Conservation (phyloP, 805 yeast species). For the Saccharomycopsis selenospora region DNA sequence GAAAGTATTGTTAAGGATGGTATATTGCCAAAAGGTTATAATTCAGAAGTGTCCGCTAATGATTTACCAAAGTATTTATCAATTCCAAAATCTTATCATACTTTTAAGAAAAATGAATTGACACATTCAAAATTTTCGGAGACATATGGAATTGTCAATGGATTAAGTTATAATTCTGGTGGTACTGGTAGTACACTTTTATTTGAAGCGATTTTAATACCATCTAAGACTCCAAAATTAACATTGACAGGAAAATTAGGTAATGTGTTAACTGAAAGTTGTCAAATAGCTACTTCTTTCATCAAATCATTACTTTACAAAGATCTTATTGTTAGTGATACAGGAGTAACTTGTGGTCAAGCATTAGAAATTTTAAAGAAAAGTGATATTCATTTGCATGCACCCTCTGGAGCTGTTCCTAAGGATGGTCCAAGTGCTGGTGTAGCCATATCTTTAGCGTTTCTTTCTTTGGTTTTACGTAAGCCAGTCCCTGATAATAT, state of each 20-base stretch:
- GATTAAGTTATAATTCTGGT: slow-evolving; percentile 77
- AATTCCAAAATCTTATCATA: slow-evolving; percentile 42
- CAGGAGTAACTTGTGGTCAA: slow-evolving; percentile 26
- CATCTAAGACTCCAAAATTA: slow-evolving; percentile 31
- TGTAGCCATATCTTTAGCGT: slow-evolving; percentile 73
- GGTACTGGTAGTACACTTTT: slow-evolving; percentile 79
- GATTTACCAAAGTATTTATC: slow-evolving; percentile 70
- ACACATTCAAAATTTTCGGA: slow-evolving; percentile 40
- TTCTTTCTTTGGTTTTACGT: slow-evolving; percentile 64
- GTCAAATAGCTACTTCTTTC: slow-evolving; percentile 68
- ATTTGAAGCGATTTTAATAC: slow-evolving; percentile 70
- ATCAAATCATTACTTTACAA: slow-evolving; percentile 49
- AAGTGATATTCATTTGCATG: slow-evolving; percentile 60
- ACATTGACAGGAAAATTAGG: slow-evolving; percentile 79
- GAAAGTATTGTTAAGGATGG: slow-evolving; percentile 25
- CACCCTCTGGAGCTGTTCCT: slow-evolving; percentile 60
- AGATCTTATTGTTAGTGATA: slow-evolving; percentile 23
- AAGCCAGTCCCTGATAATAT: slow-evolving; percentile 42
- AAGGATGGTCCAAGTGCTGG: slow-evolving; percentile 48
- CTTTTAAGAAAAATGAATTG: slow-evolving; percentile 36
- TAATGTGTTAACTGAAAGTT: slow-evolving; percentile 72
- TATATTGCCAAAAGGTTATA: slow-evolving; percentile 27
- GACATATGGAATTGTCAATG: slow-evolving; percentile 72
- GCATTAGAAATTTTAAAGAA: slow-evolving; percentile 41
- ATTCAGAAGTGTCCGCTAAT: slow-evolving; percentile 37